Evolutionary conservation across 1,284 basidiomycete genomes (phyloP).

Genomic region (Phellopilus nigrolimitatus): DNA sequence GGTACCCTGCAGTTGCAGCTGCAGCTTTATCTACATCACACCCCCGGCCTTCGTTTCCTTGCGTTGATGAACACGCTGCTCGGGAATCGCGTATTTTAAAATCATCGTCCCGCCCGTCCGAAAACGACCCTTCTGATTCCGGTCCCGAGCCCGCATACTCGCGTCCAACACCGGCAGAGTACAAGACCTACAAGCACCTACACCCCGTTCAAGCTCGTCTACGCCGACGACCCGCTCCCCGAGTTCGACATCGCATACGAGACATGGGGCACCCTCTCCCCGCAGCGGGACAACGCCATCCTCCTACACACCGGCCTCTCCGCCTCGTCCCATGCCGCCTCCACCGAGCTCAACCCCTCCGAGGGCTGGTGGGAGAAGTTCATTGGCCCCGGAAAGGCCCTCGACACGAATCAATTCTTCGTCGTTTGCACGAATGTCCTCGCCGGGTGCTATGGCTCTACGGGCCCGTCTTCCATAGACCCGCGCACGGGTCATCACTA

Average conservation of each 20-base stretch:
- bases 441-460: slow-evolving; percentile 96
- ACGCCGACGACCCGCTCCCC: slow-evolving; percentile 61
- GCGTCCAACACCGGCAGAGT: slow-evolving; percentile 65
- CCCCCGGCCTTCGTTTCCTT: slow-evolving; percentile 54
- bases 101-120: slow-evolving; percentile 22
- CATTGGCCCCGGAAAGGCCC: slow-evolving; percentile 89
- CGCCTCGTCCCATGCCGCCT: slow-evolving; percentile 94
- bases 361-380: slow-evolving; percentile 99
- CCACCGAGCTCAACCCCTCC: slow-evolving; percentile 71
- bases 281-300: slow-evolving; percentile 81
- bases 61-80: slow-evolving; percentile 69
- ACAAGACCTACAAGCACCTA: slow-evolving; percentile 62
- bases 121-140: slow-evolving; percentile 30
- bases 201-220: slow-evolving; percentile 66
- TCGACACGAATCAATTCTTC: slow-evolving; percentile 93
- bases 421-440: slow-evolving; percentile 97
- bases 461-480: slow-evolving; percentile 84
- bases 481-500: slow-evolving; percentile 68
- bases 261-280: slow-evolving; percentile 91
- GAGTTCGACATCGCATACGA: slow-evolving; percentile 92
- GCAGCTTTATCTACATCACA: neutral
- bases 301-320: slow-evolving; percentile 96
- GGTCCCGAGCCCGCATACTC: slow-evolving; percentile 79
- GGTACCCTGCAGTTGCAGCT: neutral
- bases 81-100: slow-evolving; percentile 49